Conservation (phyloP, 306 rosid genomes). For the Myrica gale region DNA sequence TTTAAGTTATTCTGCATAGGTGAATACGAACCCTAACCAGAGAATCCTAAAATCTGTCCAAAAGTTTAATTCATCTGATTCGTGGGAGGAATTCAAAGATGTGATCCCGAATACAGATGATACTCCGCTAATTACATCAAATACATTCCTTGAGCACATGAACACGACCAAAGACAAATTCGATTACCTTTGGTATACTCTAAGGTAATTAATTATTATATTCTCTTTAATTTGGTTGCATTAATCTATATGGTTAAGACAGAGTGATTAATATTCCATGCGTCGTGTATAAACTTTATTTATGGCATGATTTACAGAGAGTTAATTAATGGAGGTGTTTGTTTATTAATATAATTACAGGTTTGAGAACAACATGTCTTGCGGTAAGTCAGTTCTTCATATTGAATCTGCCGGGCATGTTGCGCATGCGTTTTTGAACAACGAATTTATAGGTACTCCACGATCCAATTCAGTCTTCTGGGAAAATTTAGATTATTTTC, state of each 20-base stretch:
- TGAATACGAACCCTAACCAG: slow-evolving; percentile 32
- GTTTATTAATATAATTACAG: slow-evolving; percentile 42
- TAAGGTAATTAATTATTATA: slow-evolving; percentile 42
- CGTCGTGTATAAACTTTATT: too few relatives aligned
- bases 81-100: slow-evolving; percentile 55
- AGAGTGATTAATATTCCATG: too few relatives aligned
- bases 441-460: slow-evolving; percentile 40
- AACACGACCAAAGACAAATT: slow-evolving; percentile 65
- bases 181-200: slow-evolving; percentile 72
- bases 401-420: slow-evolving; percentile 60
- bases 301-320: too few relatives aligned
- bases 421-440: slow-evolving; percentile 51
- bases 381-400: slow-evolving; percentile 45
- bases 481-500: too few relatives aligned
- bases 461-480: too few relatives aligned
- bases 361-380: slow-evolving; percentile 50
- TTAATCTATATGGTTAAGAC: too few relatives aligned
- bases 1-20: slow-evolving; percentile 24
- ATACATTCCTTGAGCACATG: slow-evolving; percentile 63
- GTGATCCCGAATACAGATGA: slow-evolving; percentile 42
- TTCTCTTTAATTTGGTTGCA: neutral
- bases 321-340: neutral
- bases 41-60: slow-evolving; percentile 37
- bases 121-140: slow-evolving; percentile 37
- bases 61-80: slow-evolving; percentile 43